Evolutionary conservation across 768 basidiomycete genomes (phyloP), one percentile per base, ranked within the genome.

Genomic region (Holtermanniella nyarrowii): DNA sequence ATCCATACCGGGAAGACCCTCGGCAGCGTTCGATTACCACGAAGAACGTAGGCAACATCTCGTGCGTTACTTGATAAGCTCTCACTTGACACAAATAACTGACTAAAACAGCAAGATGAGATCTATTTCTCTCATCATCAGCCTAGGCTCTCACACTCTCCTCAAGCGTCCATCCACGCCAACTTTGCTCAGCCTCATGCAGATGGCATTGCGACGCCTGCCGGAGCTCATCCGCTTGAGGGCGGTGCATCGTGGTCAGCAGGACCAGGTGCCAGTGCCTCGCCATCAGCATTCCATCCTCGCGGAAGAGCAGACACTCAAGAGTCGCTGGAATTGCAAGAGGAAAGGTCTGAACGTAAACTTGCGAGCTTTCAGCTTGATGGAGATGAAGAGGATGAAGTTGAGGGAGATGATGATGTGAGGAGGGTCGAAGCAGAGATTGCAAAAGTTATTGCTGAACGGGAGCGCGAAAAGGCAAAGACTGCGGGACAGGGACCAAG

Each of bases 1-100:
- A 37, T 53, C 61, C 5, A 54, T 52, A 39, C 51, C 49, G 5
- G 58, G 26, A 0, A 27, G 46, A 26, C 50, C 57, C 11, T 67
- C 68, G 23, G 69, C 70, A 18, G 60, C 66, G 3, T 73, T 73
- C 55, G 64, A 68, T 46, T 73, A 72, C 43, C 66, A 73, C 44
- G 63, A 73, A 48, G 68, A 72, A 43, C 53, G 66, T 13, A 55
- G 66, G 40, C 53, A 72, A 14, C 63, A 66, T 41, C 48, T 59
- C 37, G 61, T 60, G 41, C 47, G 61, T 57, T 4, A 4, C 18
- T 5, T 12, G 20, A 10, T n/a, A 5, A 23, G 12, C 24, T 16
- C 5, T 11, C 24, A 26, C 11, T 11, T 22, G 40, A 4, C 37
- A 16, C 20, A 26, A 11, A 27, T 42, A 5, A 22, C 44, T 46